Base-by-base conservation (phyloP, 78 protist genomes). In the Dictyostelium capitatum region DNA sequence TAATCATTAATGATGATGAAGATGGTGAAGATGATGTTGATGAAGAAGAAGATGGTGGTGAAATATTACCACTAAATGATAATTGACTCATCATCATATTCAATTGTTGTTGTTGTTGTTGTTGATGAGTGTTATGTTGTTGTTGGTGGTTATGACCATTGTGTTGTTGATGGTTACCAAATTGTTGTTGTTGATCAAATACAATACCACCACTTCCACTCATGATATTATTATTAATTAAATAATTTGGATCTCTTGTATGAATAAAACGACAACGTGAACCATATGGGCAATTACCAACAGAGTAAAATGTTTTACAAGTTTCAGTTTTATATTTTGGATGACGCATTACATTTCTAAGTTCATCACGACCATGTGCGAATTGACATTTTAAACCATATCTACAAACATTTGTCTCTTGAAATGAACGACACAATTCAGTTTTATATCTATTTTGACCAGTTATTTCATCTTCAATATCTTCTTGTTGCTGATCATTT, bases 331-430 rank as follows among this genome's bases (percentile, higher is more conserved):
- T 96, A 94, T 96, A 96, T 59, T 85, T 82, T 47, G 98, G 98
- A 72, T 96, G 98, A 56, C 98, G 83, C 65, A 48, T 32, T 47
- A 96, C 92, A 6, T 41, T 92, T 20, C 98, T 70, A 37, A 96
- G 81, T 51, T 96, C 98, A 32, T 78, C 90, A 6, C 41, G 47
- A 48, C 98, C 97, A 87, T 97, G 98, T 0, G 98, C 98, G 65
- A 97, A 97, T 89, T 96, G 97, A 81, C 98, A 97, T 23, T 95
- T 94, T 48, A 64, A 70, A 14, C 97, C 98, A 80, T 97, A 97
- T 64, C 95, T 83, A 83, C 98, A 97, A 28, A 47, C 7, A n/a
- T 96, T 95, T 19, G 96, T 94, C 77, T 97, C 97, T 19, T 53
- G 46, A 37, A 56, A 97, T 7, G 95, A 83, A n/a, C 97, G 51